These are phyloP conservation scores for Phytophthora ramorum DNA, from an alignment of 352 stramenopile genomes.

Conservation along the genomic window DNA sequence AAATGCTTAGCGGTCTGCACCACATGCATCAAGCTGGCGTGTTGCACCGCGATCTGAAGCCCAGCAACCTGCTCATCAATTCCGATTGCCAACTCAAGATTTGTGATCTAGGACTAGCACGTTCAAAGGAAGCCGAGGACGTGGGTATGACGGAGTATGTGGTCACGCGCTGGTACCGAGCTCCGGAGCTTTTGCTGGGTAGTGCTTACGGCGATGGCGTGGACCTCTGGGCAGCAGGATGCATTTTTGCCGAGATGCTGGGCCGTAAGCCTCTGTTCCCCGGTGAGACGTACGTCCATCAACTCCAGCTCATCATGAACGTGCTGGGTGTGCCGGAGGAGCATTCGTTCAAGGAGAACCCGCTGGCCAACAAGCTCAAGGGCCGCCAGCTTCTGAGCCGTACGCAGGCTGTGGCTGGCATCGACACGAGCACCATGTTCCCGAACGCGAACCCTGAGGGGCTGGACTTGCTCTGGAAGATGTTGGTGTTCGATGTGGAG, in stretches of 20 bases:
- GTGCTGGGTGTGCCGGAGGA: conserved; percentile 87
- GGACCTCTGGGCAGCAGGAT: conserved; percentile 87
- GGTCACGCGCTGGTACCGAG: conserved; percentile 90
- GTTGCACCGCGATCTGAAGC: conserved; percentile 88
- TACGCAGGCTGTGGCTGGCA: conserved; percentile 80
- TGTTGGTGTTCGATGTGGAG: conserved; percentile 93
- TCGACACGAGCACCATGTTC: conserved; percentile 85
- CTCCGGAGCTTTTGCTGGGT: conserved; percentile 84
- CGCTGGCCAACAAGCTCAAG: conserved; percentile 88
- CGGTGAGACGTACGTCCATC: conserved; percentile 88
- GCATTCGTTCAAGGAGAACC: conserved; percentile 91
- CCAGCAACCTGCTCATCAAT: conserved; percentile 90
- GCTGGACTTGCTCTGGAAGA: conserved; percentile 88
- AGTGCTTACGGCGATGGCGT: conserved; percentile 87
- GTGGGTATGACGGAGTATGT: conserved; percentile 94
- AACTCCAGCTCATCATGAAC: conserved; percentile 92
- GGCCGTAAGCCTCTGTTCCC: conserved; percentile 87
- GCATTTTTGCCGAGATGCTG: conserved; percentile 91
- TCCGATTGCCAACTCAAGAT: conserved; percentile 97
- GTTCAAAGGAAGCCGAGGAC: conserved; percentile 86
- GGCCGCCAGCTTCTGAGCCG: conserved; percentile 83
- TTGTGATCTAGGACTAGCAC: conserved; percentile 95
- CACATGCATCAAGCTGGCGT: conserved; percentile 90
- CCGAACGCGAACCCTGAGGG: conserved; percentile 88
- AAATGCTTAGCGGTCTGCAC: conserved; percentile 90